Base-by-base conservation (phyloP, 768 basidiomycete species). In the Neoboletus magnificus region DNA sequence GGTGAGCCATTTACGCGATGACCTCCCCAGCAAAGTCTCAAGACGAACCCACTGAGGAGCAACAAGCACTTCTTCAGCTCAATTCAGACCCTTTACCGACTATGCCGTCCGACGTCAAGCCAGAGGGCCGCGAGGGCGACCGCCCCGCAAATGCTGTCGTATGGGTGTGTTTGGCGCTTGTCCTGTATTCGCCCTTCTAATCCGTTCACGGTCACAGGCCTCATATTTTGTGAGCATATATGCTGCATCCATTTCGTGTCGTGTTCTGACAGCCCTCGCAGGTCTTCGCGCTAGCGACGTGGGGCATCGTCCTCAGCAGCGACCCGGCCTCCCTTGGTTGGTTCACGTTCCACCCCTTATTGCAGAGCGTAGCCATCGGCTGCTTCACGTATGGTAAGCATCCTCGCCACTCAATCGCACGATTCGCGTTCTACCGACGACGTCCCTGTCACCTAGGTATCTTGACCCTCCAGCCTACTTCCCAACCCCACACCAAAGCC, bases 401-500 rank as follows among this genome's bases (percentile, higher is more conserved):
- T 27, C 13, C 8, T 20, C 10, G n/a, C 41, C 12, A 2, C 29
- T 36, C 10, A 10, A n/a, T 11, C 30, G 20, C 44, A 18, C n/a
- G 8, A 18, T n/a, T 22, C 11, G 13, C 27, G 32, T 23, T 46
- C 20, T 10, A 58, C 15, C 23, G 16, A 27, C 48, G 40, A 39
- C 56, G 25, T 27, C 13, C 15, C 4, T 25, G 29, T 29, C 43
- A n/a, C 23, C 29, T 48, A 90, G 90, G 85, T 8, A 82, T 93
- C 41, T 65, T 89, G 62, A 90, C 89, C 23, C 83, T 87, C 12
- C 91, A 87, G 60, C 86, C 86, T 1, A 89, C 88, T 12, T 80
- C 83, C 4, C 81, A 82, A 48, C 83, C 85, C 4, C 76, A 73
- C 63, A 81, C 82, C 39, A 87, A 89, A 70, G 76, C 80, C 10